Evolutionary conservation across 495 filamentous ascomycete genomes (phyloP).

Genomic region (Talaromyces ruber): DNA sequence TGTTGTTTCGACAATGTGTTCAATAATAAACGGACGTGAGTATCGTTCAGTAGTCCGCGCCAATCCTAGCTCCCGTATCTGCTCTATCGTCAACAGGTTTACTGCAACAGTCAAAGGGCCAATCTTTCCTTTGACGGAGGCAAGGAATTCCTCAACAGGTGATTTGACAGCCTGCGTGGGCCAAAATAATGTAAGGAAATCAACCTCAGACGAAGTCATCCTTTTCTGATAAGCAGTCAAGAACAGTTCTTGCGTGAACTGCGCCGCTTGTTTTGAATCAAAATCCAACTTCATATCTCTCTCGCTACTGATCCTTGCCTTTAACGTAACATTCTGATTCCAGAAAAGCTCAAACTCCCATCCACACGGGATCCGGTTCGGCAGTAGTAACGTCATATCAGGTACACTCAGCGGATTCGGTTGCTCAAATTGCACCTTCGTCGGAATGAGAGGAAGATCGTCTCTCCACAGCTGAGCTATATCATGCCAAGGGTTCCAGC

Average conservation of each 20-base stretch:
- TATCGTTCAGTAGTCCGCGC: slow-evolving; percentile 1
- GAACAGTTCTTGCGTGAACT: slow-evolving; percentile 22
- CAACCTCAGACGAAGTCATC: slow-evolving; percentile 15
- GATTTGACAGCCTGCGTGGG: slow-evolving; percentile 3
- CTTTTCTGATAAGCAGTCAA: slow-evolving; percentile 19
- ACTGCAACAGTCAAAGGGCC: neutral
- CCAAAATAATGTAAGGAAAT: slow-evolving; percentile 26
- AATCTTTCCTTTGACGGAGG: neutral
- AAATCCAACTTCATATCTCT: neutral
- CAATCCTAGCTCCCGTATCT: neutral
- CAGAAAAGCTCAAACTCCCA: slow-evolving; percentile 32
- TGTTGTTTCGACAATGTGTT: neutral
- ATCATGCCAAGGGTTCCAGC: slow-evolving; percentile 58
- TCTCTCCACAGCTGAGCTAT: slow-evolving; percentile 32
- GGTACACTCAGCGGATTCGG: slow-evolving; percentile 7
- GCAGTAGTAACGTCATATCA: slow-evolving; percentile 27
- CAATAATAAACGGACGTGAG: slow-evolving; percentile 2
- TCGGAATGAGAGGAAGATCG: slow-evolving; percentile 1
- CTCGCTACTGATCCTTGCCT: slow-evolving; percentile 1
- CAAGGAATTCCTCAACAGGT: neutral
- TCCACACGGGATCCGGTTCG: slow-evolving; percentile 18
- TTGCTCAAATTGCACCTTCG: neutral
- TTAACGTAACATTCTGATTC: slow-evolving; percentile 23
- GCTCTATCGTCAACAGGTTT: neutral
- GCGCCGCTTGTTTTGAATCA: slow-evolving; percentile 4